Conservation (phyloP, 2,329 filamentous ascomycete genomes). For the Penicillium italicum region DNA sequence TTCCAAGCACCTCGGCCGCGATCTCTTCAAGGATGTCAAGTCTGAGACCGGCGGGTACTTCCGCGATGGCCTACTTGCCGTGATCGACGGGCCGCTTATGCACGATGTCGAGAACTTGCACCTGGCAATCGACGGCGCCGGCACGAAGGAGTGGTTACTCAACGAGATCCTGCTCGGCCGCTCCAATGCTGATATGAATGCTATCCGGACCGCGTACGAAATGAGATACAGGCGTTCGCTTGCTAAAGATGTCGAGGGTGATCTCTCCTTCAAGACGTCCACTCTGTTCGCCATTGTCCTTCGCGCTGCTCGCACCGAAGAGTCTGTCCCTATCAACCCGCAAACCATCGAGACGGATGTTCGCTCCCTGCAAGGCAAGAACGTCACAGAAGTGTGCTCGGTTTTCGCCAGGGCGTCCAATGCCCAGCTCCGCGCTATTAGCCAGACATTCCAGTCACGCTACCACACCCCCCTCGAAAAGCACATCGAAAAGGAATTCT, state of each 20-base stretch:
- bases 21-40: conserved; percentile 70
- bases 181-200: conserved; percentile 80
- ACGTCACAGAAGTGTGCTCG: conserved; percentile 59
- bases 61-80: conserved; percentile 67
- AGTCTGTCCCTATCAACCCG: conserved; percentile 68
- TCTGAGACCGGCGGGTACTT: conserved; percentile 75
- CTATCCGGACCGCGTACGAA: conserved; percentile 78
- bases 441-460: conserved; percentile 67
- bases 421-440: conserved; percentile 78
- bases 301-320: conserved; percentile 69
- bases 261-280: conserved; percentile 83
- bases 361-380: conserved; percentile 65
- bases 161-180: conserved; percentile 82
- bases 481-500: conserved; percentile 77
- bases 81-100: conserved; percentile 73
- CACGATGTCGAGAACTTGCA: conserved; percentile 70
- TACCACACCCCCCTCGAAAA: conserved; percentile 68
- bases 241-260: conserved; percentile 68
- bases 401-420: conserved; percentile 74
- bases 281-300: conserved; percentile 80
- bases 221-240: conserved; percentile 63
- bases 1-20: conserved; percentile 60
- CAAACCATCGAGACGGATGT: conserved; percentile 73
- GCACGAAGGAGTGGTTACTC: conserved; percentile 80
- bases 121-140: conserved; percentile 70